phyloP scores from a whole-genome alignment of 2,329 filamentous ascomycete species.

The Venturia oleaginea region DNA sequence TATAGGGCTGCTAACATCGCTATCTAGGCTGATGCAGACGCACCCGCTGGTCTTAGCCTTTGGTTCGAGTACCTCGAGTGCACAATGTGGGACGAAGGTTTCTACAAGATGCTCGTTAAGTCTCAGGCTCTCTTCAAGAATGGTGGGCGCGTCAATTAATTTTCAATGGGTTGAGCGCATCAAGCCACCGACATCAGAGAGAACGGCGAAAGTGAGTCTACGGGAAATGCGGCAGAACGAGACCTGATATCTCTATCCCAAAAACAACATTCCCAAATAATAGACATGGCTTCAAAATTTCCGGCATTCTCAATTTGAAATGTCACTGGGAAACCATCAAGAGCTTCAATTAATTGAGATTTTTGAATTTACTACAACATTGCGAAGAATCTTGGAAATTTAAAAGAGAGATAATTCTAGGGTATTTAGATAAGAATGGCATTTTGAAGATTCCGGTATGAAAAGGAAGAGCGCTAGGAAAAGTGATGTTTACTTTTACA shows the following conservation, averaged over 20 bases:
- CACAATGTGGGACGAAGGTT: conserved; percentile 30
- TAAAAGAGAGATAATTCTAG: no score
- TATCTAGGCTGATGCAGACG: conserved; percentile 29
- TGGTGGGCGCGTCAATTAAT: neutral
- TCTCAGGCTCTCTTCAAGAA: neutral
- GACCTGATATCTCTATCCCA: no score
- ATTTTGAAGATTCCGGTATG: no score
- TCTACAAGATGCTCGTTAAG: conserved; percentile 33
- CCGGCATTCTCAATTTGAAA: neutral
- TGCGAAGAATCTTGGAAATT: no score
- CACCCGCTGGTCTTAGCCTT: conserved; percentile 33
- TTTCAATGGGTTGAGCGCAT: no score
- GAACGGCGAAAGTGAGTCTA: neutral
- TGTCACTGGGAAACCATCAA: neutral
- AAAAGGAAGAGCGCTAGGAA: no score
- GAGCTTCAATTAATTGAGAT: neutral
- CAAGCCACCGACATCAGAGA: neutral
- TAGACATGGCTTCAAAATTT: neutral
- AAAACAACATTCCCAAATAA: no score
- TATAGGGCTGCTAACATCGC: neutral
- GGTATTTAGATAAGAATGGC: no score
- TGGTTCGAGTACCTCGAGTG: conserved; percentile 42
- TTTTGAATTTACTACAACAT: neutral
- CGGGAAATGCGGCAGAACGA: no score
- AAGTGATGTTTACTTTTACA: neutral